These are phyloP conservation scores for Yarrowia deformans DNA, from an alignment of 805 yeast species.

Conservation along the genomic window DNA sequence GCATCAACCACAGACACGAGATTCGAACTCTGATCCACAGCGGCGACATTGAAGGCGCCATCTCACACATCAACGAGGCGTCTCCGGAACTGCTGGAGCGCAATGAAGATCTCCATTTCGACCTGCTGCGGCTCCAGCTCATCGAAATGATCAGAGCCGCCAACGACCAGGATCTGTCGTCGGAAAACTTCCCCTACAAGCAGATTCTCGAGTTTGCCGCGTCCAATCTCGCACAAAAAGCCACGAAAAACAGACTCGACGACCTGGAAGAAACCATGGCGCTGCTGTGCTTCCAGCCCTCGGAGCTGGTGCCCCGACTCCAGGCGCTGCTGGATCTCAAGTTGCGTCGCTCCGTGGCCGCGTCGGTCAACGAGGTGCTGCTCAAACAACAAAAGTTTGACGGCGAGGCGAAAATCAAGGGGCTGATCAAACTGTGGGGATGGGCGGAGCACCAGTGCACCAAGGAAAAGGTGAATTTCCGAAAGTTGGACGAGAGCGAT, in stretches of 20 bases:
- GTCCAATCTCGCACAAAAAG: conserved; percentile 60
- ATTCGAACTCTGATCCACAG: conserved; percentile 62
- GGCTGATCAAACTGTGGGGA: conserved; percentile 66
- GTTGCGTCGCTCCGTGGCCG: conserved; percentile 69
- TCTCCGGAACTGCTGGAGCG: conserved; percentile 72
- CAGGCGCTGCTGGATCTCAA: conserved; percentile 64
- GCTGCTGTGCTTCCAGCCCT: conserved; percentile 61
- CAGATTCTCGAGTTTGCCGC: conserved; percentile 51
- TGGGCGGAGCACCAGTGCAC: conserved; percentile 64
- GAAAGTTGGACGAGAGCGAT: conserved; percentile 47
- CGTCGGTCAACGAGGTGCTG: conserved; percentile 72
- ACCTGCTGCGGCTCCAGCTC: conserved; percentile 71
- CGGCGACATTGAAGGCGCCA: conserved; percentile 69
- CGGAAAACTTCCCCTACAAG: conserved; percentile 40
- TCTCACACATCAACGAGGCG: conserved; percentile 61
- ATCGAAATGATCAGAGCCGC: conserved; percentile 76
- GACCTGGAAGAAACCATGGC: conserved; percentile 88
- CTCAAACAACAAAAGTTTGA: conserved; percentile 53
- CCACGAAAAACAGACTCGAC: conserved; percentile 62
- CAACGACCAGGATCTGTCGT: conserved; percentile 42
- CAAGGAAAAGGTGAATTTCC: conserved; percentile 52
- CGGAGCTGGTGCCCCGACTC: conserved; percentile 54
- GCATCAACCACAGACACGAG: conserved; percentile 60
- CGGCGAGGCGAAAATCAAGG: conserved; percentile 55
- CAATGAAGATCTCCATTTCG: conserved; percentile 71